These are phyloP conservation scores for Hypoxylon sp. DNA, from an alignment of 2,329 filamentous ascomycete genomes.

Conservation along the genomic window DNA sequence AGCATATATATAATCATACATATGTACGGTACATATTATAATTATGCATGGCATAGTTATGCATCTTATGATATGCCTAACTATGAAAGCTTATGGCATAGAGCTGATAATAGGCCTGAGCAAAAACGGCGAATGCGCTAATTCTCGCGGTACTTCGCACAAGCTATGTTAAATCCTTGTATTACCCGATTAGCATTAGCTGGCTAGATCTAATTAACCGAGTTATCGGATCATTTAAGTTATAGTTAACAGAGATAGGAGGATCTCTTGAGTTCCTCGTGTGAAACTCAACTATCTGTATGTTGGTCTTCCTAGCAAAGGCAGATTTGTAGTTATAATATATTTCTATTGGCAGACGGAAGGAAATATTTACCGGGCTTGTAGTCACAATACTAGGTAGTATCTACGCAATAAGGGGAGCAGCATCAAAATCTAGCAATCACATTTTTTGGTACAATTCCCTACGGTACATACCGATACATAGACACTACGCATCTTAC, in stretches of 20 bases:
- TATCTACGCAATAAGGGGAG: background rate
- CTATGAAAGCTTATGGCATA: too few relatives aligned
- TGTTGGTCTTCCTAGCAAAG: background rate
- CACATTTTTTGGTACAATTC: slow-evolving; percentile 24
- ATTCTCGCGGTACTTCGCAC: background rate
- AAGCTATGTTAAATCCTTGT: slow-evolving; percentile 2
- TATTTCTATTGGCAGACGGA: background rate
- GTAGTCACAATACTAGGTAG: background rate
- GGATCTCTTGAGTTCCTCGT: background rate
- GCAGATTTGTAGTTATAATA: background rate
- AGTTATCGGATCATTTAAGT: too few relatives aligned
- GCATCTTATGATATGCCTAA: too few relatives aligned
- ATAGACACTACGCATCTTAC: slow-evolving; percentile 14
- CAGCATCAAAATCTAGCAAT: background rate
- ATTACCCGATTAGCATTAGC: slow-evolving; percentile 32
- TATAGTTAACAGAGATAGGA: too few relatives aligned
- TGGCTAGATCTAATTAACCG: background rate
- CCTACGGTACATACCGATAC: slow-evolving; percentile 11
- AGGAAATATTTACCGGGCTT: background rate
- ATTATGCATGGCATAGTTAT: too few relatives aligned
- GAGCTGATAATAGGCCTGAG: too few relatives aligned
- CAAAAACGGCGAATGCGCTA: too few relatives aligned
- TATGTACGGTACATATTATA: too few relatives aligned
- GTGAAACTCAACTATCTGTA: background rate
- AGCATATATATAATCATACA: too few relatives aligned